Conservation (phyloP, 768 basidiomycete genomes). For the Roridomyces roridus region DNA sequence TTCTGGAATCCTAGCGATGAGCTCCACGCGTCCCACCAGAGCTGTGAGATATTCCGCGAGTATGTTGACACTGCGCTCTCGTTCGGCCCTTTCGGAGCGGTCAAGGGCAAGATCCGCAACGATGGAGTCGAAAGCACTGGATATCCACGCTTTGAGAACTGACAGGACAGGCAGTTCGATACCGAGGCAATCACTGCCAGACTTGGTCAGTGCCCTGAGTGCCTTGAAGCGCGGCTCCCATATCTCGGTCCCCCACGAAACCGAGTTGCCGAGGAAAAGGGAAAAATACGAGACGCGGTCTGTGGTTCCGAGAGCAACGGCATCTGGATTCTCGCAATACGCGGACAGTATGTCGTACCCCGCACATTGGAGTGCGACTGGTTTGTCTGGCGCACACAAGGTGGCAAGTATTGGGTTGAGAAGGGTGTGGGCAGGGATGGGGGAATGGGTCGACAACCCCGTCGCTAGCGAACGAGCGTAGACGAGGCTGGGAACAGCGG, state of each 20-base stretch:
- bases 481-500: slow-evolving; percentile 67
- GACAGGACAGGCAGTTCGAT: slow-evolving; percentile 64
- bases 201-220: slow-evolving; percentile 65
- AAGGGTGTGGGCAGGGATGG: slow-evolving; percentile 57
- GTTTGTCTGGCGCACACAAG: slow-evolving; percentile 61
- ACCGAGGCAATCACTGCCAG: slow-evolving; percentile 65
- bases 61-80: slow-evolving; percentile 68
- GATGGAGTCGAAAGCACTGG: slow-evolving; percentile 64
- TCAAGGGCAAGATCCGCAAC: slow-evolving; percentile 39
- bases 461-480: slow-evolving; percentile 68
- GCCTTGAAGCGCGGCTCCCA: slow-evolving; percentile 78
- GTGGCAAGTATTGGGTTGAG: slow-evolving; percentile 66
- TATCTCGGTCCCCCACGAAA: slow-evolving; percentile 66
- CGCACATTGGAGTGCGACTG: slow-evolving; percentile 63
- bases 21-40: slow-evolving; percentile 56
- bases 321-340: slow-evolving; percentile 68
- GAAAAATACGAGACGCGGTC: slow-evolving; percentile 71
- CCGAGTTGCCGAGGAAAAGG: slow-evolving; percentile 55
- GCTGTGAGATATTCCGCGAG: slow-evolving; percentile 63
- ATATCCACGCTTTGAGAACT: slow-evolving; percentile 69
- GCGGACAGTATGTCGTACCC: slow-evolving; percentile 77
- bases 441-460: slow-evolving; percentile 55
- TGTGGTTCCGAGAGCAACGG: slow-evolving; percentile 50
- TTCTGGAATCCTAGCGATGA: slow-evolving; percentile 66
- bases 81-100: slow-evolving; percentile 54